Evolutionary conservation across 2,329 filamentous ascomycete genomes (phyloP), one percentile per base, ranked within the genome.

Genomic region (Hypocrella siamensis): DNA sequence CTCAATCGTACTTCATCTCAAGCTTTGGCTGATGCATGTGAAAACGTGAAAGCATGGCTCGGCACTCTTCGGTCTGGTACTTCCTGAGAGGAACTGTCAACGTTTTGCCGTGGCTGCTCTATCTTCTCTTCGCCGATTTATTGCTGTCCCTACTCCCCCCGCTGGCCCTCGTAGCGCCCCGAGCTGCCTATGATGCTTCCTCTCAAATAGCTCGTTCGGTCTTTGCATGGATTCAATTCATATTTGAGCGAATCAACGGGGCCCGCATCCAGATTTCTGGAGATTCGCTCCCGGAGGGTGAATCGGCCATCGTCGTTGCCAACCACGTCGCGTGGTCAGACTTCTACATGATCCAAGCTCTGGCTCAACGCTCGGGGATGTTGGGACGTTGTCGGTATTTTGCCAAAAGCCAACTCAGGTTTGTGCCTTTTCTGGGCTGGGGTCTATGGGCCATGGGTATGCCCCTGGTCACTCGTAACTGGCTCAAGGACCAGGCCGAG

Each of bases 381-480:
- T 58, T 76, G 6, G 58, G 65, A n/a, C 57, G 67, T 31, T 74
- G 67, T 43, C 62, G 69, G 18, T 76, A 70, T 58, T 75, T 76
- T 46, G 65, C 70, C 34, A 77, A 75, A 51, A 60, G 63, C 36
- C 61, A 73, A 46, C 56, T 77, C 35, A 61, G 61, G 37, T 58
- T 61, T 51, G 65, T 76, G 10, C 71, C 70, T 4, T 67, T 77
- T 37, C 55, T 75, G 6, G 70, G 71, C 14, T 75, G 70, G 71
- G 72, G 69, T 2, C 54, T 76, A 21, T 74, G 69, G 70, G 70
- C 65, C 4, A 71, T 75, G 60, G 68, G 70, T 3, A 74, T 76
- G 67, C 71, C 70, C 6, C 58, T 76, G 51, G 68, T 75, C 16
- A 71, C 60, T 42, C 55, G 71, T 32, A 65, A 67, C 33, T 76